Evolutionary conservation across 78 protist genomes (phyloP).

Genomic region (Dictyostelium firmibasis): DNA sequence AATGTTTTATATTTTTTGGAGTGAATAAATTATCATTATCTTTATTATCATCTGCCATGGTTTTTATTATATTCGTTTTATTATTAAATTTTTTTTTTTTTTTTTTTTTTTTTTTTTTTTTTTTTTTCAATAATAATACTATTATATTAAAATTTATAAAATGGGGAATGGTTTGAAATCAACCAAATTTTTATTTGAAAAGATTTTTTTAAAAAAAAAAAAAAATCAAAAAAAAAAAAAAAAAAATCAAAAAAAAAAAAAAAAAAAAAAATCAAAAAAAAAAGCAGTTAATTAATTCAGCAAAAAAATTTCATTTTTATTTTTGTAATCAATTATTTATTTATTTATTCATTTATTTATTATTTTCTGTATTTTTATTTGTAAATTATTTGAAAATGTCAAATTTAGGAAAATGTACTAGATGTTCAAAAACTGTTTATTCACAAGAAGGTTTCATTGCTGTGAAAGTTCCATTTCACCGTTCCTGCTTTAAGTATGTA

Average conservation of each 20-base stretch:
- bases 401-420: conserved; percentile 23
- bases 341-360: background rate
- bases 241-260: background rate
- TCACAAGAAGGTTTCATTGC: conserved; percentile 44
- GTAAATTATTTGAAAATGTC: background rate
- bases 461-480: conserved; percentile 14
- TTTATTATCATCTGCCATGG: background rate
- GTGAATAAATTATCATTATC: conserved; percentile 25
- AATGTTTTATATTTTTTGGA: conserved; percentile 48
- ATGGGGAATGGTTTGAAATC: background rate
- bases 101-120: background rate
- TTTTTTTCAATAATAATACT: background rate
- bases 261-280: background rate
- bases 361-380: background rate
- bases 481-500: conserved; percentile 9
- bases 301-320: background rate
- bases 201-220: background rate
- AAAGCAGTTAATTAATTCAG: background rate
- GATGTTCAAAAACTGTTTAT: conserved; percentile 30
- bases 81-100: no score
- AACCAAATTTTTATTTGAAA: background rate
- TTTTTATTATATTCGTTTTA: background rate
- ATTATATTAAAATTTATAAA: background rate
- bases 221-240: background rate
- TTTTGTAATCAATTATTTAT: background rate